These are phyloP conservation scores for Anisogramma anomala DNA, from an alignment of 2,329 filamentous ascomycete genomes.

Conservation along the genomic window DNA sequence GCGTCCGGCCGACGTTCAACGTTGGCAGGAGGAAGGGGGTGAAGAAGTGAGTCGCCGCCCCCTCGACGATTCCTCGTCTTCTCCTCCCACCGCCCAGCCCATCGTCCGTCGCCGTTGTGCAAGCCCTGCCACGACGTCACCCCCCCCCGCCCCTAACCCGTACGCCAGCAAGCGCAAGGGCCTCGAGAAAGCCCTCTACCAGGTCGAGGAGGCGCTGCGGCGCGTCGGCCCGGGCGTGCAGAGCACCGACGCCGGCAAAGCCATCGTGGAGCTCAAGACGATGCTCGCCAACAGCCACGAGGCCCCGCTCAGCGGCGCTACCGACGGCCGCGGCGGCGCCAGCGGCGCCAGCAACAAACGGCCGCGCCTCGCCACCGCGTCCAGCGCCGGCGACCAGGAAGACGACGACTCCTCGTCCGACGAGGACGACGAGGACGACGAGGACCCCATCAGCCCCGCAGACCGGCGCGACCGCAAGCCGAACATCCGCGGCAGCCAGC, in stretches of 20 bases:
- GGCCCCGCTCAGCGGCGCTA: slow-evolving; percentile 13
- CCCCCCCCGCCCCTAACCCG: too few relatives aligned
- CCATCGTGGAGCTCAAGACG: slow-evolving; percentile 32
- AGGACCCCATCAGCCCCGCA: slow-evolving; percentile 11
- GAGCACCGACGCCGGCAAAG: slow-evolving; percentile 32
- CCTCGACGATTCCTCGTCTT: neutral
- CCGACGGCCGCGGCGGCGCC: slow-evolving; percentile 2
- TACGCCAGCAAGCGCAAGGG: slow-evolving; percentile 63
- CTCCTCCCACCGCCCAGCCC: neutral
- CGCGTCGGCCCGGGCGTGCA: slow-evolving; percentile 34
- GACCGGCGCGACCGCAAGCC: neutral
- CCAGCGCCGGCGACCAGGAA: slow-evolving; percentile 21
- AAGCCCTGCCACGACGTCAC: neutral
- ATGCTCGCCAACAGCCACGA: slow-evolving; percentile 25
- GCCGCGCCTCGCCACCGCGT: slow-evolving; percentile 17
- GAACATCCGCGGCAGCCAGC: neutral
- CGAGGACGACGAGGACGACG: slow-evolving; percentile 22
- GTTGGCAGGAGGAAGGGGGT: slow-evolving; percentile 64
- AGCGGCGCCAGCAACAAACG: slow-evolving; percentile 6
- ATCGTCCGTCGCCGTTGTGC: too few relatives aligned
- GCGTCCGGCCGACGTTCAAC: slow-evolving; percentile 60
- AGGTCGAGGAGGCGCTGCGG: slow-evolving; percentile 59
- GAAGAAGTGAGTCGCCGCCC: slow-evolving; percentile 48
- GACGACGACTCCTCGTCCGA: slow-evolving; percentile 24
- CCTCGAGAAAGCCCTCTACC: slow-evolving; percentile 61